These are phyloP conservation scores for Chlorella ohadii DNA, from an alignment of 139 green algal genomes.

Conservation along the genomic window DNA sequence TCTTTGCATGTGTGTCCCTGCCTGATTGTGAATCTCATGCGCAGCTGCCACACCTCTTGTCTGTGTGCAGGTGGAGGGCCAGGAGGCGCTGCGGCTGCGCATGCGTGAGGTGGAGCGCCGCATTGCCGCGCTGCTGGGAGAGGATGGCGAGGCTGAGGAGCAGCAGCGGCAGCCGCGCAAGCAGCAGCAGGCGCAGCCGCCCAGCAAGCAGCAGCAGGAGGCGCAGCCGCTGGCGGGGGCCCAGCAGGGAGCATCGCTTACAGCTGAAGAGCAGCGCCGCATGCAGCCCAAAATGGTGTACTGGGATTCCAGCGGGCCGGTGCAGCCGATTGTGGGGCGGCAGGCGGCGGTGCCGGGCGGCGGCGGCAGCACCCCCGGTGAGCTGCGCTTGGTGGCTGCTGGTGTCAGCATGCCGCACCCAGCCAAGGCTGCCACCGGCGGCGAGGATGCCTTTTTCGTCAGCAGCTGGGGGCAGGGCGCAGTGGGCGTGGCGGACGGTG, in stretches of 20 bases:
- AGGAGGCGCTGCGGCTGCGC: conserved; percentile 19
- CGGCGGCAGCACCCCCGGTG: neutral
- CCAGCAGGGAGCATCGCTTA: neutral
- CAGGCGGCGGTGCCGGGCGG: neutral
- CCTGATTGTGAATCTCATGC: no score
- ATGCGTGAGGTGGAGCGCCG: conserved; percentile 11
- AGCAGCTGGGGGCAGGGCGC: conserved; percentile 57
- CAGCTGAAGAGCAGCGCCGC: no score
- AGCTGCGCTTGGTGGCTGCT: conserved; percentile 24
- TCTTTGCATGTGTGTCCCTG: no score
- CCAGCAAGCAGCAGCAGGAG: neutral
- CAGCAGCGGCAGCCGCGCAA: neutral
- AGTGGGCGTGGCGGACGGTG: conserved; percentile 89
- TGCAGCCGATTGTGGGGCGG: neutral
- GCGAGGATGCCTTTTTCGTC: conserved; percentile 92
- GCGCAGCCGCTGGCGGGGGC: neutral
- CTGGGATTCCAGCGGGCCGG: no score
- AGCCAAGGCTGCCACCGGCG: conserved; percentile 80
- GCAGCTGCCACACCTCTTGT: neutral
- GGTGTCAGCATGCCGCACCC: conserved; percentile 66
- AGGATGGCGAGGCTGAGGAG: neutral
- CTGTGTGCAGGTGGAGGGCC: conserved; percentile 21
- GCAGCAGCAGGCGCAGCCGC: neutral
- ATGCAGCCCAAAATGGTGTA: no score
- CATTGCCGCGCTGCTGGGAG: conserved; percentile 18